phyloP scores from a whole-genome alignment of 2,329 filamentous ascomycete species.

The Fusarium sp. region DNA sequence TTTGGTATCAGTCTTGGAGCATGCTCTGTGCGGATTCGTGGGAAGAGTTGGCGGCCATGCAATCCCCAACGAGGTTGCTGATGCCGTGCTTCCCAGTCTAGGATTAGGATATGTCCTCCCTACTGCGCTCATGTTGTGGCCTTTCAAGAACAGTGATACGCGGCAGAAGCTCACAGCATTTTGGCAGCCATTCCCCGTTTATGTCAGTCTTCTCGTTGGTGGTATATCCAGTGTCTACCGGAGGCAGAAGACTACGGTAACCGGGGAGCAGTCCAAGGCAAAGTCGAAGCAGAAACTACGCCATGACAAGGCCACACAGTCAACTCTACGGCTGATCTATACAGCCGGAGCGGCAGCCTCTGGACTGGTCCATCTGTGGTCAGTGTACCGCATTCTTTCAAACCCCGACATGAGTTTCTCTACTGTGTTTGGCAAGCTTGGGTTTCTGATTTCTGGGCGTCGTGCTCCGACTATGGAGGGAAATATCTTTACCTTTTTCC shows the following conservation, averaged over 20 bases:
- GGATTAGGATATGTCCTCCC: neutral
- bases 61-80: neutral
- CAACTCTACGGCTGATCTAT: neutral
- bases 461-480: rapidly evolving
- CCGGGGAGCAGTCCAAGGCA: neutral
- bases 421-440: neutral
- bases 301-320: rapidly evolving
- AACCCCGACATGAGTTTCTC: neutral
- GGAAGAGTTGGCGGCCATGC: rapidly evolving
- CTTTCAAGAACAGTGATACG: neutral
- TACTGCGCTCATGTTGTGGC: neutral
- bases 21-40: rapidly evolving
- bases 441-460: neutral
- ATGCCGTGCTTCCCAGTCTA: neutral
- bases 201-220: neutral
- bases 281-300: rapidly evolving
- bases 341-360: neutral
- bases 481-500: neutral
- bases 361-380: neutral
- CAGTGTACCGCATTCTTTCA: neutral
- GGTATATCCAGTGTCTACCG: rapidly evolving
- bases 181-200: slow-evolving; percentile 10
- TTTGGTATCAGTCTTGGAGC: neutral
- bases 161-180: neutral
- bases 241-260: rapidly evolving